phyloP scores from a whole-genome alignment of 208 protist species.

The Acanthamoeba culbertsoni region DNA sequence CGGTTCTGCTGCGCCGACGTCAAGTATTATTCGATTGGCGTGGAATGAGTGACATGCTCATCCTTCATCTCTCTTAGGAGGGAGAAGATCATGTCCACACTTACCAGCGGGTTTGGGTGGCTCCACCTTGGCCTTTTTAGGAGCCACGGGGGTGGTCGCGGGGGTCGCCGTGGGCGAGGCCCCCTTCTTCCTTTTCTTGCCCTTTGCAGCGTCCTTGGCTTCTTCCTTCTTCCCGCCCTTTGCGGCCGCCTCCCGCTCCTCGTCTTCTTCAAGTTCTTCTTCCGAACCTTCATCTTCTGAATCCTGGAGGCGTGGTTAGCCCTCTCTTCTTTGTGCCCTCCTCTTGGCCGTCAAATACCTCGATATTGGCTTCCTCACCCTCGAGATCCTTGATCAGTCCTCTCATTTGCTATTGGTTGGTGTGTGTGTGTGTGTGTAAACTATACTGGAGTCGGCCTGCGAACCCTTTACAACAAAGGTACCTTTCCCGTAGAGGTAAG shows the following conservation, averaged over 20 bases:
- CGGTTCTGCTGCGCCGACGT: not conserved
- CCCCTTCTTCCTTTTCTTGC: conserved; percentile 13
- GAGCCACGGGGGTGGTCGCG: not conserved
- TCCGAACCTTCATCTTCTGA: not conserved
- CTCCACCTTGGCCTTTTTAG: not conserved
- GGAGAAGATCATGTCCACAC: not conserved
- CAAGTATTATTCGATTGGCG: not conserved
- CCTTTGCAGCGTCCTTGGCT: not conserved
- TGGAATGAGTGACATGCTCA: not conserved
- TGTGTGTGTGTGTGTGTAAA: not conserved
- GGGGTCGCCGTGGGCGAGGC: not conserved
- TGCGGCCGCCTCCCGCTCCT: not conserved
- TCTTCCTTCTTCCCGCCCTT: conserved; percentile 43
- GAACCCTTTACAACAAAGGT: too few relatives aligned
- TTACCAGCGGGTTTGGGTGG: not conserved
- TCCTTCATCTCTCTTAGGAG: not conserved
- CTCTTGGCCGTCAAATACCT: not conserved
- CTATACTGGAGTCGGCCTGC: too few relatives aligned
- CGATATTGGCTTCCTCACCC: conserved; percentile 16
- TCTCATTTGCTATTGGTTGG: not conserved
- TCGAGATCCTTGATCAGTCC: not conserved
- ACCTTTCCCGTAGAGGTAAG: not conserved
- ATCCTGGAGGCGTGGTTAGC: not conserved
- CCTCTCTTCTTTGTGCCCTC: not conserved
- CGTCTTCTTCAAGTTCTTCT: not conserved